Evolutionary conservation across 2,329 filamentous ascomycete species (phyloP), one percentile per base, ranked within the genome.

Genomic region (Aspergillus piperis): DNA sequence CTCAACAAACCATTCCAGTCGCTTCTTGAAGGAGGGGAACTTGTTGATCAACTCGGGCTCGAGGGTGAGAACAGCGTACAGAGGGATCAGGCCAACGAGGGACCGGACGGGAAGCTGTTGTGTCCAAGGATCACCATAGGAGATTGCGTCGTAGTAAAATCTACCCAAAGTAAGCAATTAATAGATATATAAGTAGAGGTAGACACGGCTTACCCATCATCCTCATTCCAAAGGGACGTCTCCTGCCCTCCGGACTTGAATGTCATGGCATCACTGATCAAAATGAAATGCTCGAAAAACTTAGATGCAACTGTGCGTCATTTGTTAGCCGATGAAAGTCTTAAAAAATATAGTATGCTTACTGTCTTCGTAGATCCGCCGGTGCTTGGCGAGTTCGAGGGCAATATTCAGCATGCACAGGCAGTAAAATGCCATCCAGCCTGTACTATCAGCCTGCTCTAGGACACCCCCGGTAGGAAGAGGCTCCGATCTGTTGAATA

Each of bases 371-470:
- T 98, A 98, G 59, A 89, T 96, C 42, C 93, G 89, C 49, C 95
- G 89, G 75, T 97, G 92, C 80, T 98, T 98, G 61, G 94, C 93
- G 67, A 98, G 84, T 79, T 98, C 95, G 11, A 98, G 84, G 13
- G 93, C 89, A 71, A 98, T 98, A 78, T 98, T 98, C 71, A 98
- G 84, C 94, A 98, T 98, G 79, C 88, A 92, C 64, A 98, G 80
- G 71, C 90, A 96, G 81, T 96, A 98, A 77, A 98, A 98, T 8
- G 91, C 94, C 94, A 98, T 98, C 94, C 94, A 98, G 32, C 94
- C 94, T 8, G 94, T 98, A 74, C 92, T 96, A 82, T 98, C 94
- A 17, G 95, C 95, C 79, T 98, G 94, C 77, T 98, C 94, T 8
- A 98, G 85, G 2, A 92, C 89, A 77, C 95, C 94, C 32, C 94